Conservation (phyloP, 495 filamentous ascomycete genomes). For the Durotheca rogersii region DNA sequence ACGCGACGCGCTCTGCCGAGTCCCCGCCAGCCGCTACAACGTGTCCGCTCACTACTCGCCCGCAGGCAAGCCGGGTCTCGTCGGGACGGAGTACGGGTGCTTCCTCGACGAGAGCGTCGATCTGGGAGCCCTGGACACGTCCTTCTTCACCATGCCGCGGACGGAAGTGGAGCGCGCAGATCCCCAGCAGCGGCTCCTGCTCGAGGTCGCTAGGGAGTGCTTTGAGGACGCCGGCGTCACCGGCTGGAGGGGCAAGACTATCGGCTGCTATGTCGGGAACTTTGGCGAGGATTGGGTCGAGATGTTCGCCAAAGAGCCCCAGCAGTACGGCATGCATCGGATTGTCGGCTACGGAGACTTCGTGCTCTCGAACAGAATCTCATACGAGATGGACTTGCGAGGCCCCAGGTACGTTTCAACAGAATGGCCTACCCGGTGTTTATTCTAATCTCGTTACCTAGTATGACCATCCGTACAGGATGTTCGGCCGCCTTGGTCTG, state of each 20-base stretch:
- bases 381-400: slow-evolving; percentile 37
- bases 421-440: neutral
- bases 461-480: slow-evolving; percentile 48
- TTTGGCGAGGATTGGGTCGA: slow-evolving; percentile 44
- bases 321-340: slow-evolving; percentile 22
- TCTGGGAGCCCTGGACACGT: slow-evolving; percentile 32
- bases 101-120: slow-evolving; percentile 35
- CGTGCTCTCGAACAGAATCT: slow-evolving; percentile 57
- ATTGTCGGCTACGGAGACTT: slow-evolving; percentile 35
- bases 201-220: slow-evolving; percentile 52
- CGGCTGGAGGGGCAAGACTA: slow-evolving; percentile 43
- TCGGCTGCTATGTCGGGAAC: slow-evolving; percentile 51
- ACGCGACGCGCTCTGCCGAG: slow-evolving; percentile 19
- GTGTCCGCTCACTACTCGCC: slow-evolving; percentile 34
- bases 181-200: slow-evolving; percentile 53
- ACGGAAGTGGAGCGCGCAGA: slow-evolving; percentile 47
- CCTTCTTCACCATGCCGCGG: slow-evolving; percentile 45
- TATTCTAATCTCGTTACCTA: slow-evolving; percentile 23
- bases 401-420: slow-evolving; percentile 31
- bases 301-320: slow-evolving; percentile 22
- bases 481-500: slow-evolving; percentile 55
- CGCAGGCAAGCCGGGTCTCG: slow-evolving; percentile 9
- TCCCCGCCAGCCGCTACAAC: slow-evolving; percentile 45
- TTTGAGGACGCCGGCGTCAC: slow-evolving; percentile 51
- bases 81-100: slow-evolving; percentile 19